These are phyloP conservation scores for Aspergillus bridgeri DNA, from an alignment of 495 filamentous ascomycete genomes.

Conservation along the genomic window DNA sequence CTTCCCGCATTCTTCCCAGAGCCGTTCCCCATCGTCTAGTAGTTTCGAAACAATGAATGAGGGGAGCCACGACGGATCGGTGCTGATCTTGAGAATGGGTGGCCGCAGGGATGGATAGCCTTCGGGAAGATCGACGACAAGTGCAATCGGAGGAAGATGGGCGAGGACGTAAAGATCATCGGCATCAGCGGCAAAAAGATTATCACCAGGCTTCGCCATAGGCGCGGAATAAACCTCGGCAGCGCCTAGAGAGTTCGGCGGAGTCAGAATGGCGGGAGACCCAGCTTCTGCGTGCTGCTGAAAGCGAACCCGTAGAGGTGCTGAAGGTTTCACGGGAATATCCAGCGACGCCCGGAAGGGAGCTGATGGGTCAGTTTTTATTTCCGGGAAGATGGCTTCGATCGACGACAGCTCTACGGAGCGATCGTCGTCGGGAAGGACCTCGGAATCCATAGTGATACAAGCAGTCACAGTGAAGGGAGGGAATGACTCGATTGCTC, in stretches of 20 bases:
- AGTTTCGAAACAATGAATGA: conserved; percentile 53
- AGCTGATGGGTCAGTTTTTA: conserved; percentile 53
- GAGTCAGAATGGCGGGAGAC: conserved; percentile 37
- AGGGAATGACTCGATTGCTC: not conserved
- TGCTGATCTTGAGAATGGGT: conserved; percentile 63
- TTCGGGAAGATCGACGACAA: conserved; percentile 67
- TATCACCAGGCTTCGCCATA: conserved; percentile 23
- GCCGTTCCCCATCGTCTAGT: conserved; percentile 51
- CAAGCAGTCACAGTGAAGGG: not conserved
- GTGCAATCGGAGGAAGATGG: conserved; percentile 70
- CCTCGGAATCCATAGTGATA: conserved; percentile 27
- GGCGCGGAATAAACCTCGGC: conserved; percentile 17
- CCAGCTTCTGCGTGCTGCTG: conserved; percentile 47
- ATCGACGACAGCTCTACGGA: conserved; percentile 79
- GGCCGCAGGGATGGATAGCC: conserved; percentile 69
- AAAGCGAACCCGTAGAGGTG: conserved; percentile 68
- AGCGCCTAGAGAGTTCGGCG: conserved; percentile 44
- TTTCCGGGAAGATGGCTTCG: conserved; percentile 84
- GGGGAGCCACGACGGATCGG: conserved; percentile 70
- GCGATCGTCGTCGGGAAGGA: conserved; percentile 59
- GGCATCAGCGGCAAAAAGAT: conserved; percentile 11
- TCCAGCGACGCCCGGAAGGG: conserved; percentile 66
- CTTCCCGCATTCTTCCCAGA: conserved; percentile 83
- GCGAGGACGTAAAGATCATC: conserved; percentile 61
- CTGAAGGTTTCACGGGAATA: conserved; percentile 65